phyloP scores from a whole-genome alignment of 495 filamentous ascomycete genomes.

The Hypoxylon crocopeplum region DNA sequence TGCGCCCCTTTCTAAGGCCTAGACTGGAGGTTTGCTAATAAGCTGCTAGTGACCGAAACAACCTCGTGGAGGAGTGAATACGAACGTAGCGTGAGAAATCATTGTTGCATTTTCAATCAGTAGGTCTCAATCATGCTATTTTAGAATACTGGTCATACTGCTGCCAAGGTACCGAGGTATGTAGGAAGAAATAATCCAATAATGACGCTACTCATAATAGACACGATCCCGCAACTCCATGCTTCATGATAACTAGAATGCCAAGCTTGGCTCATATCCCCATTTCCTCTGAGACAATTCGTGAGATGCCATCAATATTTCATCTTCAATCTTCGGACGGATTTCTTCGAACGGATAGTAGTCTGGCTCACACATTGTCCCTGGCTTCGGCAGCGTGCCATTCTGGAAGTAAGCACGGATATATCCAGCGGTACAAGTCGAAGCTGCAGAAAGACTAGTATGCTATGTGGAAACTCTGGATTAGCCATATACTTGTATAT shows the following conservation, averaged over 20 bases:
- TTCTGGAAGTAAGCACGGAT: constrained; percentile 46
- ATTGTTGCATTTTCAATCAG: no score
- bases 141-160: neutral
- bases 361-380: constrained; percentile 44
- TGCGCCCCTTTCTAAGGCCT: neutral
- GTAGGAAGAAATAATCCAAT: neutral
- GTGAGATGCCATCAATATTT: constrained; percentile 20
- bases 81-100: neutral
- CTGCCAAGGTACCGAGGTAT: neutral
- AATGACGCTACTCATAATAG: neutral
- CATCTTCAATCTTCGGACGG: neutral
- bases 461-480: constrained; percentile 32
- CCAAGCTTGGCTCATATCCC: constrained; percentile 4
- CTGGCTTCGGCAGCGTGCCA: constrained; percentile 41
- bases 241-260: neutral
- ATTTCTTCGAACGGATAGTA: constrained; percentile 32
- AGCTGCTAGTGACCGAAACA: constrained; percentile 36
- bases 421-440: constrained; percentile 43
- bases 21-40: constrained; percentile 11
- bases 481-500: neutral
- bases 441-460: constrained; percentile 45
- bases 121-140: no score
- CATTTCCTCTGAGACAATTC: constrained; percentile 18
- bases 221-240: neutral
- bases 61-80: constrained; percentile 39